Evolutionary conservation across 495 filamentous ascomycete genomes (phyloP), one percentile per base, ranked within the genome.

Genomic region (Neurospora sp.): DNA sequence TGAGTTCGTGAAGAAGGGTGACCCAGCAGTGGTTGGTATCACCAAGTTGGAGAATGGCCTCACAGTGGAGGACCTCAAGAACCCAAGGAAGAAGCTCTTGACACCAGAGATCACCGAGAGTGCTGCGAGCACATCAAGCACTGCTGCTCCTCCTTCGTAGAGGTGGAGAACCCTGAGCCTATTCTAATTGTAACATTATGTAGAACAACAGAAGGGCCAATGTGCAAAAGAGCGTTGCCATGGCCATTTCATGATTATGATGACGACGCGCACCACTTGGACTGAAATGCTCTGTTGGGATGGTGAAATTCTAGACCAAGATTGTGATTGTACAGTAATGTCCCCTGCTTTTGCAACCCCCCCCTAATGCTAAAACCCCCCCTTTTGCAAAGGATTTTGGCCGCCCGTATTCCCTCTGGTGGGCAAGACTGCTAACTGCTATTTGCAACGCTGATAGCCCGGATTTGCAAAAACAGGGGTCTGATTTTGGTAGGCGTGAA

Each of bases 1-100:
- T 83, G 94, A 98, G 80, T 96, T 97, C 78, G 94, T 97, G 39
- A 93, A 90, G 83, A 97, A 94, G 81, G 93, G 93, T n/a, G 95
- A 97, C 78, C 86, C 93, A 3, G 90, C 96, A 7, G 86, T 96
- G 14, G 95, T 99, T 81, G 96, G 96, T 35, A 88, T 97, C 73
- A 97, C 94, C n/a, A 97, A 97, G 80, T 83, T 99, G 54, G 88
- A 88, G 46, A 86, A 90, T 73, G 93, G 93, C n/a, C 81, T 95
- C 12, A 97, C 93, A 41, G 80, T 93, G 79, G 93, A 93, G 72
- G 89, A 90, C 42, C 84, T 98, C 80, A 93, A 91, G 83, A 88
- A 90, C 75, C 91, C 93, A 39, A 87, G 93, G 83, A 86, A 88
- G 77, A 89, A 89, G 83, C 6, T 41, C 12, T 18, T 62, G 54